These are phyloP conservation scores for Zalerion maritima DNA, from an alignment of 495 filamentous ascomycete species.

Conservation along the genomic window DNA sequence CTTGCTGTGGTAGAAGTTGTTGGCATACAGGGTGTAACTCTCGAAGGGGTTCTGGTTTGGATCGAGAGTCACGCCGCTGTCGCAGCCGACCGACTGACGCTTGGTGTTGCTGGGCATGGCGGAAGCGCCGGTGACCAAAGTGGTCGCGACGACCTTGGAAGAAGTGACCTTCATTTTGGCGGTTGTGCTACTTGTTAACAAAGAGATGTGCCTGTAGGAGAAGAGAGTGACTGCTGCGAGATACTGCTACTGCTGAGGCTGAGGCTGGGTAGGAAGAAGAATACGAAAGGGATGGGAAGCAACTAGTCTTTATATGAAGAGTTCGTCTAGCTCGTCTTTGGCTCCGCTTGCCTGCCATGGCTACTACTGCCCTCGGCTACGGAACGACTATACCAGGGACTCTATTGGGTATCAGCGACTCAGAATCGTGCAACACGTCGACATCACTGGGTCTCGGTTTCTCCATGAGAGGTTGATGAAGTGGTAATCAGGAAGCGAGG, in stretches of 20 bases:
- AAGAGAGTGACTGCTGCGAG: conserved; percentile 6
- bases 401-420: conserved; percentile 14
- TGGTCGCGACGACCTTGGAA: conserved; percentile 21
- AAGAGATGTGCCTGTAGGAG: too few relatives aligned
- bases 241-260: conserved; percentile 7
- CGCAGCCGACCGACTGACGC: conserved; percentile 23
- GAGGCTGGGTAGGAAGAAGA: conserved; percentile 3
- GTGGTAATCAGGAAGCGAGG: conserved; percentile 35
- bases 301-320: conserved; percentile 22
- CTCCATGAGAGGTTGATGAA: conserved; percentile 2
- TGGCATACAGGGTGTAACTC: conserved; percentile 39
- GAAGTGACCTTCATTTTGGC: conserved; percentile 32
- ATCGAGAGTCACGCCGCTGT: conserved; percentile 35
- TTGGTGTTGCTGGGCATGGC: conserved; percentile 22
- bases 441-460: conserved; percentile 1
- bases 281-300: conserved; percentile 1
- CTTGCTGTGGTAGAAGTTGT: conserved; percentile 41
- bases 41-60: conserved; percentile 38
- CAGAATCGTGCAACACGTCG: conserved; percentile 5
- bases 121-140: conserved; percentile 25
- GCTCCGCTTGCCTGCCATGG: too few relatives aligned
- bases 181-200: too few relatives aligned
- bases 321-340: conserved; percentile 1
- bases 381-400: conserved; percentile 4
- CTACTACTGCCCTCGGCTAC: too few relatives aligned